These are phyloP conservation scores for Bjerkandera adusta DNA, from an alignment of 1,284 basidiomycete species.

Conservation along the genomic window DNA sequence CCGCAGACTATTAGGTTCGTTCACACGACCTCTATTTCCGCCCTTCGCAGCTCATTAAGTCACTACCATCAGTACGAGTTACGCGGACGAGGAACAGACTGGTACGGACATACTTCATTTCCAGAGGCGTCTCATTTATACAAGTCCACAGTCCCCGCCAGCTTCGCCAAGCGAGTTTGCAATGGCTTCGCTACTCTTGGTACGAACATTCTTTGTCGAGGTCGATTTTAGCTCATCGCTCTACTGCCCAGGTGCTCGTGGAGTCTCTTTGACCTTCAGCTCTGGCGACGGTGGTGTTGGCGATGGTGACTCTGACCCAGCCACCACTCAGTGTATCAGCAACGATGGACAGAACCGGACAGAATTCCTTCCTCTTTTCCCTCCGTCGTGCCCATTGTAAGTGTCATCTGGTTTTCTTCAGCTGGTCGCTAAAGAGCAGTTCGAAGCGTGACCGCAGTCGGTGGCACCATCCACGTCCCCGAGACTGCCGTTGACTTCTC, in stretches of 20 bases:
- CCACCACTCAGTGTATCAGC: conserved; percentile 50
- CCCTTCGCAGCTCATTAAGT: not conserved
- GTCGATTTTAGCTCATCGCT: not conserved
- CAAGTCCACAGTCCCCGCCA: conserved; percentile 47
- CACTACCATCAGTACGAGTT: conserved; percentile 41
- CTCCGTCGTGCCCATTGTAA: conserved; percentile 49
- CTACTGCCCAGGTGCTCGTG: conserved; percentile 50
- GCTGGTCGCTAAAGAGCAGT: not conserved
- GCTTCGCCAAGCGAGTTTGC: conserved; percentile 64
- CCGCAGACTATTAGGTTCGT: conserved; percentile 50
- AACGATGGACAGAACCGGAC: conserved; percentile 57
- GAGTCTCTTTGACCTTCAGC: conserved; percentile 59
- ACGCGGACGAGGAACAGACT: conserved; percentile 70
- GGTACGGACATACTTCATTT: conserved; percentile 31
- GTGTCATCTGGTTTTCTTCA: conserved; percentile 21
- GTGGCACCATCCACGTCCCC: conserved; percentile 55
- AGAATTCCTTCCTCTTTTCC: conserved; percentile 61
- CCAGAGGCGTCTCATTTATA: not conserved
- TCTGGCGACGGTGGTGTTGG: conserved; percentile 75
- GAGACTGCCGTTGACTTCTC: conserved; percentile 56
- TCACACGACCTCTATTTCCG: not conserved
- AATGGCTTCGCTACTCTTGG: conserved; percentile 61
- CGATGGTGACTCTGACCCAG: conserved; percentile 39
- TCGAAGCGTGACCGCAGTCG: conserved; percentile 51
- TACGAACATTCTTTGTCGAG: conserved; percentile 22